These are phyloP conservation scores for Mantamonas sphyraenae DNA, from an alignment of 78 protist genomes.

Conservation along the genomic window DNA sequence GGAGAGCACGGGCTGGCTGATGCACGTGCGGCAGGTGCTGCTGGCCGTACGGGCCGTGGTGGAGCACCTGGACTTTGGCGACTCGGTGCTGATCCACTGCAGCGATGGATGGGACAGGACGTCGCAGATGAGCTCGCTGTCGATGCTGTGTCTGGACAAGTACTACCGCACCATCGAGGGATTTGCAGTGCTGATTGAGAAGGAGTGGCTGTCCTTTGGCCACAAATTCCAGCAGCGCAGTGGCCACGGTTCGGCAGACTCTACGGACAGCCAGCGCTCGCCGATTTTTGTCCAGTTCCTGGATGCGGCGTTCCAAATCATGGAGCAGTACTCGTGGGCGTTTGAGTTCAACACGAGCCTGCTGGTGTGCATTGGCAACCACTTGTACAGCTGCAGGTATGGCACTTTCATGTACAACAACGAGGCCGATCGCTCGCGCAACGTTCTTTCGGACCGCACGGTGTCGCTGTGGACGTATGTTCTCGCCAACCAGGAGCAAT, in stretches of 20 bases:
- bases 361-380: not conserved
- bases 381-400: not conserved
- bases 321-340: not conserved
- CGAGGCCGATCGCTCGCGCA: not conserved
- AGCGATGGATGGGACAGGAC: not conserved
- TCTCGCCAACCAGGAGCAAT: no score
- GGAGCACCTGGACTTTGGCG: no score
- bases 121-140: no score
- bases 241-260: not conserved
- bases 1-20: no score
- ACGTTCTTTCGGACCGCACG: not conserved
- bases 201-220: constrained; percentile 87
- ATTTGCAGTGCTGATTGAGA: constrained; percentile 63
- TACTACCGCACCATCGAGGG: constrained; percentile 78
- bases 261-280: not conserved
- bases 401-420: not conserved
- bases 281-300: not conserved
- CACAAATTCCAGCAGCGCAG: constrained; percentile 65
- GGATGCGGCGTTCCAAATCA: not conserved
- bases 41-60: no score
- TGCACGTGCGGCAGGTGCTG: no score
- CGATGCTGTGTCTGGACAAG: constrained; percentile 63
- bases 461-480: constrained; percentile 9
- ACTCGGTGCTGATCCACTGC: not conserved
- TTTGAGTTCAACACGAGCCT: not conserved